Evolutionary conservation across 345 rosid genomes (phyloP), one percentile per base, ranked within the genome.

Genomic region (Linum usitatissimum): DNA sequence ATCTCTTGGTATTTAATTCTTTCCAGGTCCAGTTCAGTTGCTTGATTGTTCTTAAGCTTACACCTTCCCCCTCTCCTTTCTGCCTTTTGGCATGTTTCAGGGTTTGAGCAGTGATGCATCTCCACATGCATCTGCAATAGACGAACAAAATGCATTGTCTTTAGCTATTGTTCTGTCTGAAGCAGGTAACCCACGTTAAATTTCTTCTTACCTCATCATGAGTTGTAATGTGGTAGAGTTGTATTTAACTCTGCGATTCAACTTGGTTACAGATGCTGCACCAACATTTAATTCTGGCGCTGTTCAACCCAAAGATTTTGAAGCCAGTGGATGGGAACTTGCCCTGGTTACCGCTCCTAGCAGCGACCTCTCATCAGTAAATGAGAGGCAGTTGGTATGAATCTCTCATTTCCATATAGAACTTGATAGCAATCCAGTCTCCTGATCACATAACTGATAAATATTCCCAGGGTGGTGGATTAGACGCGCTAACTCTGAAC

Each of bases 271-370:
- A 81, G 91, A 49, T 71, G 77, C 79, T 71, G 78, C 75, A 13
- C 39, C 89, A 54, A 72, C 88, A 57, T 77, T 82, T 61, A 75
- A 69, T 68, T 67, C 86, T 57, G 72, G 69, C 64, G 76, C 85
- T 72, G 73, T 68, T 71, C 85, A 81, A 73, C 13, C 79, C 64
- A 84, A 70, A 64, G 82, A 83, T 68, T 88, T 84, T 61, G 93
- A 88, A 77, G 93, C 99, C 58, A 64, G 84, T 57, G 97, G 99
- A 64, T 94, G 97, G 99, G 97, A 90, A 68, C 91, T 94, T 70
- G 91, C 97, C 30, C 79, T 90, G 61, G 93, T 94, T 64, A 69
- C 82, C 15, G 79, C 96, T 48, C 91, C 96, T 34, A 82, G 96
- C 73, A 70, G 68, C 17, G 70, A 88, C 71, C 82, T 90, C 60